Evolutionary conservation across 2,329 filamentous ascomycete species (phyloP).

Genomic region (Aciculosporium take): DNA sequence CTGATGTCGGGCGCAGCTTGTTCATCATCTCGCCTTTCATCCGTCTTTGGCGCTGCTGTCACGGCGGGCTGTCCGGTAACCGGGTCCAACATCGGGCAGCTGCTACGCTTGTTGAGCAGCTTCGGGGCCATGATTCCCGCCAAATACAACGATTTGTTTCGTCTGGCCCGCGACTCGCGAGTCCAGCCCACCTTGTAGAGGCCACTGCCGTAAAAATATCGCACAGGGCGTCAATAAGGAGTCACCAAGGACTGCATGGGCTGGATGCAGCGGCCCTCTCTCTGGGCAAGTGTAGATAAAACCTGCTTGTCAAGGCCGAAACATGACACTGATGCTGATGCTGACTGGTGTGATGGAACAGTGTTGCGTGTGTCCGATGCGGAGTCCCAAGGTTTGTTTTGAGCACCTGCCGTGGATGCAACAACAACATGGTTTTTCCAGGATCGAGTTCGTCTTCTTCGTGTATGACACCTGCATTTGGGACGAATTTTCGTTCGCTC

Average conservation of each 20-base stretch:
- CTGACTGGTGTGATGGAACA: not conserved
- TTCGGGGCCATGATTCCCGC: constrained; percentile 14
- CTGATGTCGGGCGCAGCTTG: constrained; percentile 7
- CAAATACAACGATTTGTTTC: not conserved
- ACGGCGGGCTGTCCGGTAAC: not conserved
- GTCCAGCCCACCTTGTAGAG: not conserved
- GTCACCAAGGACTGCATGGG: not conserved
- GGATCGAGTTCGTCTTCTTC: not conserved
- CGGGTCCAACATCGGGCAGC: constrained; percentile 11
- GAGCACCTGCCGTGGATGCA: not conserved
- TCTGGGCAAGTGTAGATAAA: not conserved
- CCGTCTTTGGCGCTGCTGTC: not conserved
- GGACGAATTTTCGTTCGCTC: not conserved
- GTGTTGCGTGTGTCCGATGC: not conserved
- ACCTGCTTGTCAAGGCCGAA: not conserved
- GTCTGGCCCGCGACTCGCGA: too few species aligned
- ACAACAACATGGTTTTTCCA: not conserved
- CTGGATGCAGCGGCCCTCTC: not conserved
- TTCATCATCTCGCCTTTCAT: constrained; percentile 1
- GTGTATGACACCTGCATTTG: not conserved
- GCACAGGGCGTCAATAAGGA: not conserved
- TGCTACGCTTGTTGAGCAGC: constrained; percentile 15
- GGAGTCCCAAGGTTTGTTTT: not conserved
- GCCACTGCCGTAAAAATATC: not conserved
- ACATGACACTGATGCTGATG: constrained; percentile 1